Evolutionary conservation across 257 asterid genomes (phyloP), one percentile per base, ranked within the genome.

Genomic region (Nicotiana obtusifolia): DNA sequence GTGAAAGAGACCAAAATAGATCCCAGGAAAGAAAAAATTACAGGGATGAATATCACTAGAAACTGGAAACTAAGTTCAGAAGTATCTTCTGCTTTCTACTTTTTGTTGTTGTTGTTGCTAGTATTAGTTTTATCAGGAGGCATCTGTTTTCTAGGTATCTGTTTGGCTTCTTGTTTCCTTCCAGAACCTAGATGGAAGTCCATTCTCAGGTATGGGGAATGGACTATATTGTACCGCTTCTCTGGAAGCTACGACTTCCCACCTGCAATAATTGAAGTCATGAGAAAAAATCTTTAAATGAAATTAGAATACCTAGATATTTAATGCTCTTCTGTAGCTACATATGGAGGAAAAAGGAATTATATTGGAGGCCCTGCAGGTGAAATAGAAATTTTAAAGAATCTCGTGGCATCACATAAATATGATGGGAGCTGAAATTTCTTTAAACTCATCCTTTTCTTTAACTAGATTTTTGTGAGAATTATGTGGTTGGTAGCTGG

Each of bases 171-270:
- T 53, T 76, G 85, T 84, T 88, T 89, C 87, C 80, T 81, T 88
- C 86, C 90, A 87, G 78, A 91, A 93, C 71, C 87, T 89, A 59
- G 93, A 91, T 66, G 86, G 93, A 8, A 93, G 95, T 84, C 98
- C 98, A 78, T 88, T 84, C 1, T 77, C 73, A 31, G 98, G 98
- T 69, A 94, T 92, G 53, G 97, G 98, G 71, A 94, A 94, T 80
- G 98, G 98, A 68, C 96, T 91, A 31, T 91, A 90, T 81, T 90
- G 87, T 26, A 90, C 84, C 64, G 10, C 64, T 41, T 82, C 84
- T 59, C 85, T 66, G 1, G 91, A 30, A 52, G 89, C 93, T 73
- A 87, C 84, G 19, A 90, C 88, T 88, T 91, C 88, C 98, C 97
- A 94, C 89, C 98, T 94, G 90, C 83, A 86, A 22, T 49, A 77